phyloP scores from a whole-genome alignment of 805 yeast species.

The Spathaspora gorwiae region DNA sequence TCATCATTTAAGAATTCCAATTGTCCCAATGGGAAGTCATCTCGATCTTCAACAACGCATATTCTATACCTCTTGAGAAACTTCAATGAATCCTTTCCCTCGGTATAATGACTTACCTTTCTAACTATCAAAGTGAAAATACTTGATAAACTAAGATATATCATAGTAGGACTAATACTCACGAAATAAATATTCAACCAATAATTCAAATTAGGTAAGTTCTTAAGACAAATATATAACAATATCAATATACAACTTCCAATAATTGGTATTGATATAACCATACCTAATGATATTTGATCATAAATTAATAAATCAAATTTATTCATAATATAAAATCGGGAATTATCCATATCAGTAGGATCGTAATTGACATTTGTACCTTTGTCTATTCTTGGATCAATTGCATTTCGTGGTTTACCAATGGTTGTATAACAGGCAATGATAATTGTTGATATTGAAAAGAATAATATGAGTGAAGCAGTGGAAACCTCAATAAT shows the following conservation, averaged over 20 bases:
- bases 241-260: slow-evolving; percentile 37
- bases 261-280: slow-evolving; percentile 37
- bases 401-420: slow-evolving; percentile 20
- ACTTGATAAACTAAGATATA: slow-evolving; percentile 22
- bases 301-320: slow-evolving; percentile 4
- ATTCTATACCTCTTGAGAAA: slow-evolving; percentile 37
- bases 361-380: slow-evolving; percentile 14
- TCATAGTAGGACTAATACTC: slow-evolving; percentile 28
- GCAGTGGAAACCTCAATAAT: neutral
- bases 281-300: slow-evolving; percentile 3
- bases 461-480: slow-evolving; percentile 13
- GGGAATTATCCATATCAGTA: slow-evolving; percentile 19
- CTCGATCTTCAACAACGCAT: slow-evolving; percentile 34
- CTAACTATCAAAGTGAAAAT: slow-evolving; percentile 22
- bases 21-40: slow-evolving; percentile 34
- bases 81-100: slow-evolving; percentile 18
- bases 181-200: slow-evolving; percentile 33
- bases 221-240: slow-evolving; percentile 33
- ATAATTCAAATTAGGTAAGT: slow-evolving; percentile 25
- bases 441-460: slow-evolving; percentile 18
- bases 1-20: slow-evolving; percentile 16
- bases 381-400: slow-evolving; percentile 15
- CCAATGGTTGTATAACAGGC: slow-evolving; percentile 18
- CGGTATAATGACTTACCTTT: slow-evolving; percentile 17
- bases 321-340: slow-evolving; percentile 9